These are phyloP conservation scores for Gelatoporia subvermispora DNA, from an alignment of 768 basidiomycete genomes.

Conservation along the genomic window DNA sequence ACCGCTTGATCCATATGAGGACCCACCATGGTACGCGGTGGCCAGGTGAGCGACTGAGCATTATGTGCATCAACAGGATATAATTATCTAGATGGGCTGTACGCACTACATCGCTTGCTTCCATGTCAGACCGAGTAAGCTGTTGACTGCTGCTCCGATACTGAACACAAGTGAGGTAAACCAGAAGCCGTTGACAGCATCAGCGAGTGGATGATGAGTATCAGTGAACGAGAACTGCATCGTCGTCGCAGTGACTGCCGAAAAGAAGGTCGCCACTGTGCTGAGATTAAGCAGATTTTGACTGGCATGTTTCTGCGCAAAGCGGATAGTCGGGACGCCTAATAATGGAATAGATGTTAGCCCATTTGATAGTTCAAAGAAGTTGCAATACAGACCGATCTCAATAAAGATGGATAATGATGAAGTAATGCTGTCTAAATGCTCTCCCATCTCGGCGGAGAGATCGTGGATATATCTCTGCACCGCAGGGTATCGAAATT, in stretches of 20 bases:
- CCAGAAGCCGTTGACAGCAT: constrained; percentile 69
- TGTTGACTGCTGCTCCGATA: constrained; percentile 73
- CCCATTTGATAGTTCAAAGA: neutral
- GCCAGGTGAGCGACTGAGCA: constrained; percentile 61
- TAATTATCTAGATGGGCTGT: neutral
- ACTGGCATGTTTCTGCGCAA: constrained; percentile 62
- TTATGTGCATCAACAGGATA: constrained; percentile 11
- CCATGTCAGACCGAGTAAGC: constrained; percentile 73
- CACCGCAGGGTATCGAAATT: constrained; percentile 68
- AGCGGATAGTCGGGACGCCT: constrained; percentile 75
- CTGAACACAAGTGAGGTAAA: constrained; percentile 73
- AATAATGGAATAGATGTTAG: neutral
- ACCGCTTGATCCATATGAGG: constrained; percentile 82
- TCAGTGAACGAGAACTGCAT: constrained; percentile 61
- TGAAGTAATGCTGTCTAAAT: constrained; percentile 62
- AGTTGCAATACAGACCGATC: constrained; percentile 50
- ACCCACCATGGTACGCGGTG: constrained; percentile 82
- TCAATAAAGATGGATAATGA: constrained; percentile 73
- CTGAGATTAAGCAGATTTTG: constrained; percentile 69
- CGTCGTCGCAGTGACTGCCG: constrained; percentile 69
- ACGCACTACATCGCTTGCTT: constrained; percentile 81
- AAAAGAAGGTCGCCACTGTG: constrained; percentile 76
- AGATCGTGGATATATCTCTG: constrained; percentile 73
- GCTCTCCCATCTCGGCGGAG: constrained; percentile 69
- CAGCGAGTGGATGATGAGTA: constrained; percentile 31